Evolutionary conservation across 768 basidiomycete genomes (phyloP), one percentile per base, ranked within the genome.

Genomic region (Trametes cingulata): DNA sequence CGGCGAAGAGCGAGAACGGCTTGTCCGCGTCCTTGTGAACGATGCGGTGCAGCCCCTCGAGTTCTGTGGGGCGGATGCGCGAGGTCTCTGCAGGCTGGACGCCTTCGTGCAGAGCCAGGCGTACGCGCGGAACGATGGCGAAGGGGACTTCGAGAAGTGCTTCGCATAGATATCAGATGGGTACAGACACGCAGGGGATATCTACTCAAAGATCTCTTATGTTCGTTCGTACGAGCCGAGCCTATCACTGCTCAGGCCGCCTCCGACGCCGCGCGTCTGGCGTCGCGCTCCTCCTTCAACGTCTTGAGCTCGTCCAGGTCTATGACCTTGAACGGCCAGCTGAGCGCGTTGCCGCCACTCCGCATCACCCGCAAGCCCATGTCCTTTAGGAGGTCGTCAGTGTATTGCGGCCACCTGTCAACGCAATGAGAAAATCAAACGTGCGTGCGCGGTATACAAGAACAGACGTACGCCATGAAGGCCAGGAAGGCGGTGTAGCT

Each of bases 11-110:
- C 49, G 13, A 10, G 68, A 51, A 15, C 51, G 40, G 60, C 86
- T 80, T 66, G 82, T 95, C 25, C 77, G 93, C 63, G 77, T 95
- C n/a, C 73, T 95, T 20, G 85, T 95, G 56, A 89, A 93, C 61
- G 89, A 93, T 63, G 86, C 80, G 6, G 67, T 90, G 33, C 85
- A 87, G 69, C 80, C 84, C 0, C 68, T 88, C 36, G 75, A 73
- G 48, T 87, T 91, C 67, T 90, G 88, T 67, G 79, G 77, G 20
- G 83, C 76, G 65, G 50, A 51, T 22, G 62, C 72, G 45, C 68
- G 85, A 53, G 85, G 89, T 10, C 45, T 94, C 60, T 95, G 92
- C 67, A 70, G 75, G 56, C 67, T 96, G 51, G 73, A 78, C 8
- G 77, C 75, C 6, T 95, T 94, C 67, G 82, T 93, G 43, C 74